These are phyloP conservation scores for Fusarium vanettenii DNA, from an alignment of 2,329 filamentous ascomycete genomes.

Conservation along the genomic window DNA sequence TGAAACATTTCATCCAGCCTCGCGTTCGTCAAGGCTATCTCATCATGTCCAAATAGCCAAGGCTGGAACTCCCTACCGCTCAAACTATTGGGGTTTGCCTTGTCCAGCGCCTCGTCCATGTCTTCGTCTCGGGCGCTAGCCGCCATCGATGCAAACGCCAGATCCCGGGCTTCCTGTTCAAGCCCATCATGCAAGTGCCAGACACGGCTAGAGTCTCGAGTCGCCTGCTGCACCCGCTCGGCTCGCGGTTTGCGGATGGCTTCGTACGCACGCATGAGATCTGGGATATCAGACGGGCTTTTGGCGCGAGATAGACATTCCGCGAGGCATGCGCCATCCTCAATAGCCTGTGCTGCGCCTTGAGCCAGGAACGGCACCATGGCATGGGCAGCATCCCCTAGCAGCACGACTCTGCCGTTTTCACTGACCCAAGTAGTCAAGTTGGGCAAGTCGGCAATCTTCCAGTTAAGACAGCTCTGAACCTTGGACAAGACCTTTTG, in stretches of 20 bases:
- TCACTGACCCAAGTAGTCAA: background rate
- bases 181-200: background rate
- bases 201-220: background rate
- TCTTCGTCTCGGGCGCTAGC: background rate
- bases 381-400: background rate
- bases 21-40: background rate
- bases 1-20: background rate
- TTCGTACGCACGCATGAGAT: background rate
- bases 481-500: background rate
- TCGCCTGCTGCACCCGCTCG: background rate
- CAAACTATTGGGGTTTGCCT: background rate
- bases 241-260: background rate
- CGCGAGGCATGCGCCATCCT: background rate
- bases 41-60: background rate
- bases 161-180: background rate
- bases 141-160: background rate
- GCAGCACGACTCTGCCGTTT: background rate
- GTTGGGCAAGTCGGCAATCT: background rate
- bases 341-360: background rate
- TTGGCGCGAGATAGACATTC: background rate
- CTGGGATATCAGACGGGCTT: background rate
- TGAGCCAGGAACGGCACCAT: background rate
- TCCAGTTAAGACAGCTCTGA: background rate
- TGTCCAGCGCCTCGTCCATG: background rate
- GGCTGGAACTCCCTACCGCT: background rate